phyloP scores from a whole-genome alignment of 768 basidiomycete species.

The Dioszegia crocea region DNA sequence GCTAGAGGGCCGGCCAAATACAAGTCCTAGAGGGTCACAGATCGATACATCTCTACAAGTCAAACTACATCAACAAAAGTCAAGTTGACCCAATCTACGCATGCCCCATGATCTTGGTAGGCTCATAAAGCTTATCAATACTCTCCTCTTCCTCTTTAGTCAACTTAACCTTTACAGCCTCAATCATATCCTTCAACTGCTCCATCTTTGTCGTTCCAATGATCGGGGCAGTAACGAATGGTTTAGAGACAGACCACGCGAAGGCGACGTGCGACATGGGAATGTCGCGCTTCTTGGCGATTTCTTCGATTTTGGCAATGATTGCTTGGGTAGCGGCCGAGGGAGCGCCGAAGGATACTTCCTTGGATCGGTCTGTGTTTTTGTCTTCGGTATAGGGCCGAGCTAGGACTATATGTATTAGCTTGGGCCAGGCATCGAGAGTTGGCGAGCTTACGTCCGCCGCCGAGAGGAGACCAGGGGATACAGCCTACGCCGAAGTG shows the following conservation, averaged over 20 bases:
- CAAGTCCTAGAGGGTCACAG: too few relatives aligned
- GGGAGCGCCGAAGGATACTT: background rate
- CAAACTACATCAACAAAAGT: too few relatives aligned
- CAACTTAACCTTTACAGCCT: slow-evolving; percentile 27
- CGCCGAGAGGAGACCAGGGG: slow-evolving; percentile 57
- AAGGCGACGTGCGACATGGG: slow-evolving; percentile 56
- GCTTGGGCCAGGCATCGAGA: background rate
- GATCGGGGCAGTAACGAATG: slow-evolving; percentile 53
- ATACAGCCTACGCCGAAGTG: slow-evolving; percentile 58
- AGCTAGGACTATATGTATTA: slow-evolving; percentile 7
- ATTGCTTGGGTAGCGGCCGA: slow-evolving; percentile 49
- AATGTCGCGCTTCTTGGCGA: slow-evolving; percentile 52
- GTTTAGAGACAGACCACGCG: slow-evolving; percentile 53
- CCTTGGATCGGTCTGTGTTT: slow-evolving; percentile 13
- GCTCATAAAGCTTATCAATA: slow-evolving; percentile 45
- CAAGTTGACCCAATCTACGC: background rate
- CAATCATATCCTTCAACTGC: slow-evolving; percentile 53
- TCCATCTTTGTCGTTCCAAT: slow-evolving; percentile 53
- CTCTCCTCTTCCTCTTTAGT: slow-evolving; percentile 46
- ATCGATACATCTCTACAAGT: too few relatives aligned
- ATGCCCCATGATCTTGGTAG: slow-evolving; percentile 16
- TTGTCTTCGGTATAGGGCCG: slow-evolving; percentile 17
- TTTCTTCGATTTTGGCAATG: slow-evolving; percentile 52
- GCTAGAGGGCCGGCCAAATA: too few relatives aligned
- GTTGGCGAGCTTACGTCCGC: slow-evolving; percentile 21